Evolutionary conservation across 257 asterid genomes (phyloP).

Genomic region (Agastache rugosa): DNA sequence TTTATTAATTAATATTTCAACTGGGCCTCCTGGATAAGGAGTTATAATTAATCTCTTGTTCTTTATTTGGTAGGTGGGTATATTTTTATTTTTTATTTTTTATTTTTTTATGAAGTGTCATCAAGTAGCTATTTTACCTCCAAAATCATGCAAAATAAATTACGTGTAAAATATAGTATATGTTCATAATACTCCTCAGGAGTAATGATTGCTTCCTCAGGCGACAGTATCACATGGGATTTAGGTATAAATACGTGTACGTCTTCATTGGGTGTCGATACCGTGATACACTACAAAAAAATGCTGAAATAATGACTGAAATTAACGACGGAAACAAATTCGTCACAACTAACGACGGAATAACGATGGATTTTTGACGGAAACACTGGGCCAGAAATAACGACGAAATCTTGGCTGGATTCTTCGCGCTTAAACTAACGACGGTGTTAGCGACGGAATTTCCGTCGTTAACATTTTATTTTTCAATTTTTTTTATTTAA

Average conservation of each 20-base stretch:
- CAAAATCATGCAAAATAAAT: background rate
- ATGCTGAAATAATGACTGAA: no score
- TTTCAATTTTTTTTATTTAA: no score
- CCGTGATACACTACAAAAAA: no score
- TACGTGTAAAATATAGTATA: background rate
- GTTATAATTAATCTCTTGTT: background rate
- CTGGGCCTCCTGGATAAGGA: background rate
- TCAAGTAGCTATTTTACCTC: background rate
- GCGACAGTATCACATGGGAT: constrained; percentile 8
- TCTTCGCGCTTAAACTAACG: no score
- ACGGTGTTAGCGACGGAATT: no score
- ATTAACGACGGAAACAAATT: no score
- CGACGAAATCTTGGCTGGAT: no score
- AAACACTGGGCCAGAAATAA: no score
- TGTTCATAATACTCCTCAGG: background rate
- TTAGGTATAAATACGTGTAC: background rate
- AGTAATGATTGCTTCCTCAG: background rate
- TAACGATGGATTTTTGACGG: no score
- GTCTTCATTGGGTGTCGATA: no score
- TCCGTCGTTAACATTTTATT: no score
- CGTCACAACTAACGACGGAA: no score
- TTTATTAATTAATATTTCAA: background rate
- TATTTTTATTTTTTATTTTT: background rate
- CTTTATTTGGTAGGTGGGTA: background rate
- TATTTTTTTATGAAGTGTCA: background rate